Conservation (phyloP, 306 rosid genomes). For the Medicago lupulina region DNA sequence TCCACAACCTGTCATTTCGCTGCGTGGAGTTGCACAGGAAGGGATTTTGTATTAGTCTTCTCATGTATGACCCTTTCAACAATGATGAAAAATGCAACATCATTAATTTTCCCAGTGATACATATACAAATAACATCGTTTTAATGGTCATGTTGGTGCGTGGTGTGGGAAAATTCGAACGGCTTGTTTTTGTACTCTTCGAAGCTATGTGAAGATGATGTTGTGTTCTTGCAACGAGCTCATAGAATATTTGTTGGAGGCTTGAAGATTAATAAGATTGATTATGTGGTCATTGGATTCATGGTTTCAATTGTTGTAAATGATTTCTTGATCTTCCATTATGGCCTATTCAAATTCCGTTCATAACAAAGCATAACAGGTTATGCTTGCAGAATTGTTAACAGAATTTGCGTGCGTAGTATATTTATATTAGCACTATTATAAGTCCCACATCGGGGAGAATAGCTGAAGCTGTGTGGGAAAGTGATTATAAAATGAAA, state of each 20-base stretch:
- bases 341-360: conserved; percentile 37
- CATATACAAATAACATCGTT: neutral
- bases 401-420: too few relatives aligned
- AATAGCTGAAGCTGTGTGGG: neutral
- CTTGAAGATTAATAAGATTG: conserved; percentile 10
- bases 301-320: conserved; percentile 23
- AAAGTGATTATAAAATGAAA: neutral
- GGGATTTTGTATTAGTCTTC: conserved; percentile 22
- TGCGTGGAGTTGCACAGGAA: neutral
- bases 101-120: conserved; percentile 2
- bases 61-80: conserved; percentile 26
- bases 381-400: too few relatives aligned
- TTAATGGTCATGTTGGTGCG: conserved; percentile 23
- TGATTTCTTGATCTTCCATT: conserved; percentile 19
- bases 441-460: neutral
- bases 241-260: conserved; percentile 22
- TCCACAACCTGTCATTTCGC: neutral
- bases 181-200: neutral
- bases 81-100: neutral
- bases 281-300: conserved; percentile 28
- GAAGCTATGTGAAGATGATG: neutral
- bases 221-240: conserved; percentile 33
- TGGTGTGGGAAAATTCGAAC: conserved; percentile 26
- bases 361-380: neutral
- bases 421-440: too few relatives aligned